Evolutionary conservation across 75 land plant species (phyloP).

Genomic region (Cryptomeria japonica): DNA sequence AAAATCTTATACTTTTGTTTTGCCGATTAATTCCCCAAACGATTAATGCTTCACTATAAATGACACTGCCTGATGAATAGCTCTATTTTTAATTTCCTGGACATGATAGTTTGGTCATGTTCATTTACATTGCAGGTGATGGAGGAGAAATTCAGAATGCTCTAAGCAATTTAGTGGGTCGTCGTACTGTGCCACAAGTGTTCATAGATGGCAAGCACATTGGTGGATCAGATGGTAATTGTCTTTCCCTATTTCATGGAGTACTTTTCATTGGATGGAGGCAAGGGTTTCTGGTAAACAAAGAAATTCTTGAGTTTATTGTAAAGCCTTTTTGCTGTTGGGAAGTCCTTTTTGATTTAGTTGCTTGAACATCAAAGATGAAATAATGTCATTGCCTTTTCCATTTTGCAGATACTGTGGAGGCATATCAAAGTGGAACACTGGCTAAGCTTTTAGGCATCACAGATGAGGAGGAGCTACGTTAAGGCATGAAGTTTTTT

Average conservation of each 20-base stretch:
- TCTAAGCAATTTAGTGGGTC: conserved; percentile 54
- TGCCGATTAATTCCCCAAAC: too few relatives aligned
- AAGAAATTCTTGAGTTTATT: not conserved
- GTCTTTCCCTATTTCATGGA: not conserved
- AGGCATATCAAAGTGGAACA: conserved; percentile 74
- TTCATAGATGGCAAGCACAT: conserved; percentile 90
- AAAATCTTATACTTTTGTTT: too few relatives aligned
- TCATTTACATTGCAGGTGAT: conserved; percentile 60
- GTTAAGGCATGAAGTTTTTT: not conserved
- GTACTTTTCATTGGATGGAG: not conserved
- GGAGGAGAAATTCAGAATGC: conserved; percentile 88
- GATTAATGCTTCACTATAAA: too few relatives aligned
- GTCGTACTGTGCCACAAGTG: conserved; percentile 99
- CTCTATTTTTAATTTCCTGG: not conserved
- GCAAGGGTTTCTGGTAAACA: not conserved
- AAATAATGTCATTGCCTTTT: not conserved
- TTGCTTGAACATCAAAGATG: not conserved
- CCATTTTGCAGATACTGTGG: conserved; percentile 63
- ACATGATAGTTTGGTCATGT: not conserved
- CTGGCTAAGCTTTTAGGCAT: conserved; percentile 61
- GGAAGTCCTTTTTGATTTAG: not conserved
- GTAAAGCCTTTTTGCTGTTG: not conserved
- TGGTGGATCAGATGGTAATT: conserved; percentile 98
- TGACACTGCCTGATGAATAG: not conserved
- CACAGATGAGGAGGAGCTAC: conserved; percentile 14